Conservation (phyloP, 495 filamentous ascomycete species). For the Cudoniella acicularis region DNA sequence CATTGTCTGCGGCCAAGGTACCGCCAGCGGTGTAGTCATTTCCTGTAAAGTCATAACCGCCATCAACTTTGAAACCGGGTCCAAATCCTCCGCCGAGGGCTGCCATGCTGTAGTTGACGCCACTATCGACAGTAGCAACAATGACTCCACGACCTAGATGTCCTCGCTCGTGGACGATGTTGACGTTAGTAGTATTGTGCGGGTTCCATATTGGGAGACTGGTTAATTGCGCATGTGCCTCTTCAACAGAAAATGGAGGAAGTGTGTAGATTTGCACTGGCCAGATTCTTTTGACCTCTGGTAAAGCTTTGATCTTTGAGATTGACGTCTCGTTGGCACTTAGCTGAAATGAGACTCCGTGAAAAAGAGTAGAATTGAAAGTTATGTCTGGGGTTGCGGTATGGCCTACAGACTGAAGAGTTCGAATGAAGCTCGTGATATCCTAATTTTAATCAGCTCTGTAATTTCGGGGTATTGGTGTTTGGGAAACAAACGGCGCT, state of each 20-base stretch:
- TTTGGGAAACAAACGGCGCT: not conserved
- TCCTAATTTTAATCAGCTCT: not conserved
- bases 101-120: conserved; percentile 45
- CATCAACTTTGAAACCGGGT: conserved; percentile 38
- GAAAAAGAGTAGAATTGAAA: not conserved
- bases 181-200: not conserved
- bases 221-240: not conserved
- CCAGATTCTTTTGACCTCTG: not conserved
- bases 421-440: not conserved
- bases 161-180: not conserved
- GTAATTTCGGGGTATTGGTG: not conserved
- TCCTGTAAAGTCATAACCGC: conserved; percentile 35
- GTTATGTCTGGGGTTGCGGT: not conserved
- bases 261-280: not conserved
- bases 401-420: not conserved
- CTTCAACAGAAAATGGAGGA: not conserved
- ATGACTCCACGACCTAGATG: conserved; percentile 21
- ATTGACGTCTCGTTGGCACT: not conserved
- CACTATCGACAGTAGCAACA: conserved; percentile 40
- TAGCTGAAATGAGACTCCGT: not conserved
- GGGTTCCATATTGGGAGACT: not conserved
- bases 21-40: conserved; percentile 17
- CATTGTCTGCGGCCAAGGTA: conserved; percentile 22
- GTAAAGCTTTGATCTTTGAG: not conserved
- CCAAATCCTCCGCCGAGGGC: conserved; percentile 45